Base-by-base conservation (phyloP, 768 basidiomycete species). In the Polyporus arcularius region DNA sequence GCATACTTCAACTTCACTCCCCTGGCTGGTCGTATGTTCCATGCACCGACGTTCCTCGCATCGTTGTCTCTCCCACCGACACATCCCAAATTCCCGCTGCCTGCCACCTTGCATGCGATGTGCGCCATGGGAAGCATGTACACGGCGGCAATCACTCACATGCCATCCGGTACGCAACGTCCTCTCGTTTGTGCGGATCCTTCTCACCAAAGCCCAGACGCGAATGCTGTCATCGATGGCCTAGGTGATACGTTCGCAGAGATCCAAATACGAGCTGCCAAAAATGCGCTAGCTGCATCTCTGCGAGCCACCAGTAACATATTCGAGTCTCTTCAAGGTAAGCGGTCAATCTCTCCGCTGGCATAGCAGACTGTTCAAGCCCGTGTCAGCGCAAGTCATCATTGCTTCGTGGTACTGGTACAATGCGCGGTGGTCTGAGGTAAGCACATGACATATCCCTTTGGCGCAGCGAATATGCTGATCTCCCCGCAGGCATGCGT, bases 1-100 rank as follows among this genome's bases (percentile, higher is more conserved):
- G 84, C 85, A 2, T 96, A 94, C 74, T 94, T 94, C 72, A 77
- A 80, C 11, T 88, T 85, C 67, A 87, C 90, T 50, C 91, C 90
- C 12, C 86, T 90, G 64, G 85, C 89, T 3, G 78, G 80, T 59
- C 85, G 87, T 39, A 75, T 94, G 30, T 79, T 96, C 61, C 89
- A 93, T 73, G 78, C 74, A 3, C 72, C 85, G 0, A 84, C 80
- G 30, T 91, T 95, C 66, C 76, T 91, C 71, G 75, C 82, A 11
- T 79, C 85, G 0, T 80, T 94, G 43, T 74, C 82, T 0, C 75
- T 91, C 4, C 83, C 89, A 0, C 87, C 88, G 0, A 80, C 77
- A 26, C 88, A 92, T 64, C 81, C 85, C 4, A 84, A 86, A 58
- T 96, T 93, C 67, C 94, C 94, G 8, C 79, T 82, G 35, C 70